Conservation (phyloP, 306 rosid genomes). For the Casuarina equisetifolia region DNA sequence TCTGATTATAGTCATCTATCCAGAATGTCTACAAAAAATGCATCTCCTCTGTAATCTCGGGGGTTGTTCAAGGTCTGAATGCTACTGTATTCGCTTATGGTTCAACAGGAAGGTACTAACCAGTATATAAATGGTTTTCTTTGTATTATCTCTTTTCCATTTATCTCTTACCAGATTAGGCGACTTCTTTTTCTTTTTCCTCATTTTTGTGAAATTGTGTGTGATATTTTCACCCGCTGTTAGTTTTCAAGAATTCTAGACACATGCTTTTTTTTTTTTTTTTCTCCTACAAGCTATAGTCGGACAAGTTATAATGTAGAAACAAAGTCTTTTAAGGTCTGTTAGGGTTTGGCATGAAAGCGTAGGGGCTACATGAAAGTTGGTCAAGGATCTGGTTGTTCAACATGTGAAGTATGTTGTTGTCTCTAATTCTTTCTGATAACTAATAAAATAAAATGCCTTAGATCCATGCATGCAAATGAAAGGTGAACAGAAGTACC, state of each 20-base stretch:
- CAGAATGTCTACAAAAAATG: slow-evolving; percentile 57
- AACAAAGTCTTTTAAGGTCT: background rate
- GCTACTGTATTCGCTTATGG: slow-evolving; percentile 69
- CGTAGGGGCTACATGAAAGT: background rate
- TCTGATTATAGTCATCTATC: slow-evolving; percentile 13
- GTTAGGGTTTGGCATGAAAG: background rate
- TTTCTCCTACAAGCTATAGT: background rate
- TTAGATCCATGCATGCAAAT: background rate
- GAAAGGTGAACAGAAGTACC: background rate
- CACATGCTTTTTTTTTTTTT: background rate
- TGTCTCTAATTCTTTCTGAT: background rate
- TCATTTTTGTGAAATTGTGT: background rate
- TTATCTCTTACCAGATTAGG: background rate
- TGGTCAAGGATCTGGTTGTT: background rate
- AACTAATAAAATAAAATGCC: background rate
- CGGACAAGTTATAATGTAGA: background rate
- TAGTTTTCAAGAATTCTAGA: background rate
- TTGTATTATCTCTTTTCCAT: background rate
- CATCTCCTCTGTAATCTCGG: slow-evolving; percentile 50
- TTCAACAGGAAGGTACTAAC: slow-evolving; percentile 62
- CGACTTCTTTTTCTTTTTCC: background rate
- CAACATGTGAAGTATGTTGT: background rate
- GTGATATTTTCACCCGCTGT: background rate
- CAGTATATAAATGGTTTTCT: background rate
- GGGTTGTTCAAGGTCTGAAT: slow-evolving; percentile 63